phyloP scores from a whole-genome alignment of 192 early-diverging fungal species.

The Coemansia furcata region DNA sequence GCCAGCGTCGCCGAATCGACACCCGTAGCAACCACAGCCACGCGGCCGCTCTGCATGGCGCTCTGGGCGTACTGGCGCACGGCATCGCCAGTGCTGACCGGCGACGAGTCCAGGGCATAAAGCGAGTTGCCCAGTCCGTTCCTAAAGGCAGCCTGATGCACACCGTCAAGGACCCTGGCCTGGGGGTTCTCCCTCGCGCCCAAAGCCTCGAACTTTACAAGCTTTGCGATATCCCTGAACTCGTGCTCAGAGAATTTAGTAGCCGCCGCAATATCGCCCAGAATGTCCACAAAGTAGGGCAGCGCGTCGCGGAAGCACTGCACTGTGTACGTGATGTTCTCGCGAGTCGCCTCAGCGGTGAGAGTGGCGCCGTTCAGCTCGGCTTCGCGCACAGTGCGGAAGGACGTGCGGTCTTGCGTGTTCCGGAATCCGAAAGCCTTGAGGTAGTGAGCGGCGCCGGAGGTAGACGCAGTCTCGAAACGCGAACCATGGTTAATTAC shows the following conservation, averaged over 20 bases:
- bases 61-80: conserved; percentile 72
- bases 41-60: conserved; percentile 67
- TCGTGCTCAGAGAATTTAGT: conserved; percentile 84
- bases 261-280: conserved; percentile 75
- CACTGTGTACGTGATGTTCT: conserved; percentile 80
- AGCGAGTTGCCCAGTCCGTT: conserved; percentile 93
- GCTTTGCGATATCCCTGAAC: conserved; percentile 67
- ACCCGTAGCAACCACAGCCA: conserved; percentile 85
- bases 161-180: conserved; percentile 68
- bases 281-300: conserved; percentile 77
- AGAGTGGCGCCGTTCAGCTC: conserved; percentile 87
- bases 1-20: conserved; percentile 71
- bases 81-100: conserved; percentile 60
- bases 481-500: conserved; percentile 87
- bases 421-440: conserved; percentile 91
- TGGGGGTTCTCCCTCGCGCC: conserved; percentile 63
- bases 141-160: conserved; percentile 92
- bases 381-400: conserved; percentile 85
- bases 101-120: conserved; percentile 69
- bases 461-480: conserved; percentile 68
- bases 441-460: conserved; percentile 86
- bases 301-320: conserved; percentile 89
- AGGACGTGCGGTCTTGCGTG: conserved; percentile 75
- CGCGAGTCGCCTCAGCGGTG: conserved; percentile 76
- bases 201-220: conserved; percentile 65